phyloP scores from a whole-genome alignment of 2,329 filamentous ascomycete genomes.

The Colletotrichum sp. region DNA sequence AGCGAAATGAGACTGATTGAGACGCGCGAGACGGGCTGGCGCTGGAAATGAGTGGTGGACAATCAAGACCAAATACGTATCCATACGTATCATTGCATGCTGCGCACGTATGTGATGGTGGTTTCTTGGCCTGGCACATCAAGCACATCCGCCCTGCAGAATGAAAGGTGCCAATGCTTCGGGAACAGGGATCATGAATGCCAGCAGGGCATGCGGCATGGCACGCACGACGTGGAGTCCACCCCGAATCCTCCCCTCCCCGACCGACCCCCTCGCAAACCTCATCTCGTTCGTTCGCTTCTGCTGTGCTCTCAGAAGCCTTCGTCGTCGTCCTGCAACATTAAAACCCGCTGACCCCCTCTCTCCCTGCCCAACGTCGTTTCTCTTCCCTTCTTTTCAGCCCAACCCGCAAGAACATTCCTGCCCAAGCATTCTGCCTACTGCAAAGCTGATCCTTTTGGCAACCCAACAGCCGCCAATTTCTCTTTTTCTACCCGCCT shows the following conservation, averaged over 20 bases:
- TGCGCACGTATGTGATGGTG: background rate
- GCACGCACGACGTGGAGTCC: conserved; percentile 12
- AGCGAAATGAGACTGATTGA: conserved; percentile 11
- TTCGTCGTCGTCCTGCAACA: conserved; percentile 24
- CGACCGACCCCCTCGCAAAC: conserved; percentile 2
- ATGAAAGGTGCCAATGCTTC: conserved; percentile 11
- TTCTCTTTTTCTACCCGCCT: conserved; percentile 19
- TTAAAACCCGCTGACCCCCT: conserved; percentile 46
- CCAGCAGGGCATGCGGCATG: conserved; percentile 4
- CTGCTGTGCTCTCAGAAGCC: background rate
- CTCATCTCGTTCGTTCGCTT: conserved; percentile 20
- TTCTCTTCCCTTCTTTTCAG: conserved; percentile 37
- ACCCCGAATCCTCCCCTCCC: conserved; percentile 15
- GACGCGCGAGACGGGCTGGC: background rate
- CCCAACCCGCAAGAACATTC: conserved; percentile 33
- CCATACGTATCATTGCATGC: background rate
- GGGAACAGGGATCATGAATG: conserved; percentile 8
- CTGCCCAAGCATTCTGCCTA: conserved; percentile 29
- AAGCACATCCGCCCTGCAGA: conserved; percentile 6
- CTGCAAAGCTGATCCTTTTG: conserved; percentile 22
- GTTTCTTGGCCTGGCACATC: conserved; percentile 7
- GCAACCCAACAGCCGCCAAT: conserved; percentile 17
- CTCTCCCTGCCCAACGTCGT: conserved; percentile 39
- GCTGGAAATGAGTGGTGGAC: conserved; percentile 8
- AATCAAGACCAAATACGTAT: background rate